Evolutionary conservation across 306 rosid genomes (phyloP).

Genomic region (Dicorynia guianensis): DNA sequence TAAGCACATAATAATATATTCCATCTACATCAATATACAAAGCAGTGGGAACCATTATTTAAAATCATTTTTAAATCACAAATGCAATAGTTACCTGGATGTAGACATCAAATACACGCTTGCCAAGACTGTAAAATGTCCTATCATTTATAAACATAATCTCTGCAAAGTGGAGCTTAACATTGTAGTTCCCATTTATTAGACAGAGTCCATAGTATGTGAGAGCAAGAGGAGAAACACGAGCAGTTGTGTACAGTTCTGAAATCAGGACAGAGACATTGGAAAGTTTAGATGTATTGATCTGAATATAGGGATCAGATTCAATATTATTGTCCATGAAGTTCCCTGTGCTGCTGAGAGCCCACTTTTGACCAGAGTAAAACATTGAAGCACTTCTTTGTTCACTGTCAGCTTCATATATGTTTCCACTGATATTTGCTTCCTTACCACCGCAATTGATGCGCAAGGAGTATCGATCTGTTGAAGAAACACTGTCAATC

Average conservation of each 20-base stretch:
- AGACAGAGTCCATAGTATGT: conserved; percentile 95
- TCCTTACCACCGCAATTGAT: conserved; percentile 91
- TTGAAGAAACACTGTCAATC: conserved; percentile 25
- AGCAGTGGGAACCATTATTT: conserved; percentile 17
- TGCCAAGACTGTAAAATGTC: conserved; percentile 72
- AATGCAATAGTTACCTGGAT: conserved; percentile 67
- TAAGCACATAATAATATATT: conserved; percentile 37
- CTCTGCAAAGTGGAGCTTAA: conserved; percentile 94
- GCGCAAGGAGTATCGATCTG: conserved; percentile 69
- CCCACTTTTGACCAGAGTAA: conserved; percentile 68
- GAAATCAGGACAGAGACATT: conserved; percentile 52
- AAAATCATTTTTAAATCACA: conserved; percentile 1
- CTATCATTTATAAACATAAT: conserved; percentile 65
- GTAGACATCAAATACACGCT: conserved; percentile 77
- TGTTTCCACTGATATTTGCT: conserved; percentile 49
- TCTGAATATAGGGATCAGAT: conserved; percentile 63
- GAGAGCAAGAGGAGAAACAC: conserved; percentile 83
- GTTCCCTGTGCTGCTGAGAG: conserved; percentile 89
- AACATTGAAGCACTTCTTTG: conserved; percentile 77
- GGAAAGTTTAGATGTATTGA: conserved; percentile 70
- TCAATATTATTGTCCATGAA: conserved; percentile 88
- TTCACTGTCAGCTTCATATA: conserved; percentile 74
- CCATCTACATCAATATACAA: conserved; percentile 39
- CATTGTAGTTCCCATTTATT: conserved; percentile 74
- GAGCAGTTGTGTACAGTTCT: conserved; percentile 73